phyloP scores from a whole-genome alignment of 2,329 filamentous ascomycete genomes.

The Rhynchosporium agropyri region DNA sequence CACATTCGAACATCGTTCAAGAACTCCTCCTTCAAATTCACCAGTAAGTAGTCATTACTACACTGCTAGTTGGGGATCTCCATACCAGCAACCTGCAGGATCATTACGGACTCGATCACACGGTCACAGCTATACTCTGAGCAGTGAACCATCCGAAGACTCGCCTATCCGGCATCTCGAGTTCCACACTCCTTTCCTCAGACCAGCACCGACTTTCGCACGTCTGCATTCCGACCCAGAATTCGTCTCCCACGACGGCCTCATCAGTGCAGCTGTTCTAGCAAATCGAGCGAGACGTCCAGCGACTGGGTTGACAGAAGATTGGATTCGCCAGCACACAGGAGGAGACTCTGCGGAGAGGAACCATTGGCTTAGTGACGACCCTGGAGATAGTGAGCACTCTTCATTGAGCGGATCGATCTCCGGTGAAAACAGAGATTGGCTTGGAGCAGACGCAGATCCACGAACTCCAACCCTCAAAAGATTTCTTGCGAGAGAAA shows the following conservation, averaged over 20 bases:
- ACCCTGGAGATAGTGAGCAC: conserved; percentile 70
- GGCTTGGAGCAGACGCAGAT: conserved; percentile 51
- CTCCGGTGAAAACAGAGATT: conserved; percentile 51
- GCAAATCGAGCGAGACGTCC: conserved; percentile 64
- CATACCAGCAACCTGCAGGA: conserved; percentile 71
- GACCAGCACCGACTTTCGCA: conserved; percentile 53
- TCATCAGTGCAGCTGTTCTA: conserved; percentile 57
- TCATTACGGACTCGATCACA: conserved; percentile 39
- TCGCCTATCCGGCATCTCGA: conserved; percentile 63
- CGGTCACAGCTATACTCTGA: conserved; percentile 53
- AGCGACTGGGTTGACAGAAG: conserved; percentile 69
- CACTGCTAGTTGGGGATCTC: conserved; percentile 89
- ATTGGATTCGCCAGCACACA: conserved; percentile 87
- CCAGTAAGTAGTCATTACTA: conserved; percentile 51
- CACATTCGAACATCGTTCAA: conserved; percentile 51
- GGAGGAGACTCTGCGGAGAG: conserved; percentile 69
- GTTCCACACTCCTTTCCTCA: conserved; percentile 64
- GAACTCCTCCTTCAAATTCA: conserved; percentile 50
- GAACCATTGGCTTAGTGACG: conserved; percentile 83
- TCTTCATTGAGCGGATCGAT: conserved; percentile 73
- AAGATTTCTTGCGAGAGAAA: conserved; percentile 35
- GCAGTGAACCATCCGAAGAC: conserved; percentile 62
- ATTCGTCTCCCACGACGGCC: conserved; percentile 42
- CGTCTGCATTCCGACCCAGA: conserved; percentile 45
- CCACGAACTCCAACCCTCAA: conserved; percentile 42